Evolutionary conservation across 352 stramenopile species (phyloP), one percentile per base, ranked within the genome.

Genomic region (Globisporangium mamillatum): DNA sequence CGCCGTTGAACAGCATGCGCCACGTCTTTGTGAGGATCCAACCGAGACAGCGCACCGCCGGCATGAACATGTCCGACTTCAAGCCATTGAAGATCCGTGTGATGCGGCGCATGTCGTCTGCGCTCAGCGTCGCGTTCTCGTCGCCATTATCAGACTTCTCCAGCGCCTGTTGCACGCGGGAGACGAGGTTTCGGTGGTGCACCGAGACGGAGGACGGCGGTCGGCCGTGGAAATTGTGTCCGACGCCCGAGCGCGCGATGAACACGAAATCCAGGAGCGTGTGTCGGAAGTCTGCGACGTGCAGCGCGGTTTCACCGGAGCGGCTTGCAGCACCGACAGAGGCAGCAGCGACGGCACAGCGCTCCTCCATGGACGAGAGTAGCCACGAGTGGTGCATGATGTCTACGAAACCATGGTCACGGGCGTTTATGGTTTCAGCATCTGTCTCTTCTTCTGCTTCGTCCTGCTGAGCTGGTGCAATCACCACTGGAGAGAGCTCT

Each of bases 21-120:
- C 85, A 95, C 24, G 76, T 82, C 74, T 95, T 95, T 32, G 81
- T 92, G 32, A 95, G 74, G 34, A 94, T 61, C 82, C 82, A 95
- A 0, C 88, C 88, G 29, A 95, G 77, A 53, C 74, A 89, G 9
- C 84, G 84, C 38, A 93, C 86, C 4, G 84, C 83, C 0, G 84
- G 82, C 75, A 93, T 77, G 14, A 87, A 52, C 87, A 94, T 92
- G 54, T 93, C 84, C 0, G 83, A 93, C 67, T 90, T 78, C 29
- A 94, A 76, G 6, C 75, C 64, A 24, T 80, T 63, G 27, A 94
- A 92, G 52, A 94, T 91, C 4, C 73, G 74, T n/a, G 67, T 69
- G 5, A 92, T 71, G 20, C 80, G 76, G 4, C 72, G 73, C 9
- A 67, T 38, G 27, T 82, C 74, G 1, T 72, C 71, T 8, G 36